phyloP scores from a whole-genome alignment of 805 yeast genomes.

The Candida maesae region DNA sequence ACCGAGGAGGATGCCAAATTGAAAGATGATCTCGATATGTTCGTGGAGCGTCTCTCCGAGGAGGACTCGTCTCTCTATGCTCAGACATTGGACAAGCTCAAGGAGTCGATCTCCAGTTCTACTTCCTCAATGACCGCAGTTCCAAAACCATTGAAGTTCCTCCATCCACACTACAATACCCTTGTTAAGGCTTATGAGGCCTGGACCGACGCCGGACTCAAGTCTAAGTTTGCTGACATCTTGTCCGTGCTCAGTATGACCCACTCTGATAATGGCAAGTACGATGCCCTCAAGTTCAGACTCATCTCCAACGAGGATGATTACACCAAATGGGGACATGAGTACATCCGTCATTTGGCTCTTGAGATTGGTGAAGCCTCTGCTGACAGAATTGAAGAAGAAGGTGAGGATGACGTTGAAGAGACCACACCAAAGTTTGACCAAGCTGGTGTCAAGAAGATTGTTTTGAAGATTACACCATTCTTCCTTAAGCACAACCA shows the following conservation, averaged over 20 bases:
- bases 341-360: conserved; percentile 93
- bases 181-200: conserved; percentile 60
- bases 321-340: conserved; percentile 94
- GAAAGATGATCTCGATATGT: conserved; percentile 78
- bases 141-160: conserved; percentile 95
- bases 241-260: conserved; percentile 95
- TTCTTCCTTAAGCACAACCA: conserved; percentile 92
- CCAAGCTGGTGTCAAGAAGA: conserved; percentile 46
- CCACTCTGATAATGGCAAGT: conserved; percentile 73
- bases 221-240: conserved; percentile 73
- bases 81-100: conserved; percentile 64
- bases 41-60: conserved; percentile 75
- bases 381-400: conserved; percentile 47
- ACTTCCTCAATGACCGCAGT: conserved; percentile 99
- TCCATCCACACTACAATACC: conserved; percentile 80
- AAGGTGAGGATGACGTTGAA: conserved; percentile 24
- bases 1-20: conserved; percentile 91
- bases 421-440: conserved; percentile 22
- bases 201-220: conserved; percentile 54
- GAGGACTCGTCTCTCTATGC: conserved; percentile 44
- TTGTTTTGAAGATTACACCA: conserved; percentile 79
- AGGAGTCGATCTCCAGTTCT: conserved; percentile 78
- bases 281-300: conserved; percentile 79
- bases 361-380: conserved; percentile 90
- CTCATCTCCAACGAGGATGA: conserved; percentile 53